Conservation (phyloP, 1,284 basidiomycete genomes). For the Polyporus tsugae region DNA sequence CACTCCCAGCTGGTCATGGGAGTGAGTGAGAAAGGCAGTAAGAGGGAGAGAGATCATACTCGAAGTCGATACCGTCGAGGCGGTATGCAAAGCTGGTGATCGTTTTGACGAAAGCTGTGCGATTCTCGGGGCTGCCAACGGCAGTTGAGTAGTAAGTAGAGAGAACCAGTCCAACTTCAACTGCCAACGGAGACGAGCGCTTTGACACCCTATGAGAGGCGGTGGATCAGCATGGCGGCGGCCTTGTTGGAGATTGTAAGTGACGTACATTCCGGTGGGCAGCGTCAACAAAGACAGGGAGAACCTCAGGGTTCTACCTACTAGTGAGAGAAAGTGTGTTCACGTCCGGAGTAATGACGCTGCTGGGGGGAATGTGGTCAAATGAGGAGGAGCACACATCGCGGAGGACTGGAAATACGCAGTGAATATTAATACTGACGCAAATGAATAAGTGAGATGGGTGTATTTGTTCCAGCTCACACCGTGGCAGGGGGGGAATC, state of each 20-base stretch:
- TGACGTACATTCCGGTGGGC: constrained; percentile 44
- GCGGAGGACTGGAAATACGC: neutral
- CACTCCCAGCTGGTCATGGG: constrained; percentile 83
- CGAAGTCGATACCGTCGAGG: constrained; percentile 84
- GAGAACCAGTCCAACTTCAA: constrained; percentile 74
- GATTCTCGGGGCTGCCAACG: constrained; percentile 63
- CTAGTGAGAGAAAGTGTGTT: constrained; percentile 33
- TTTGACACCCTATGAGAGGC: constrained; percentile 64
- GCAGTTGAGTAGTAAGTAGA: constrained; percentile 73
- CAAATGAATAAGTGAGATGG: constrained; percentile 71
- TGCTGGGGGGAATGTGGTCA: constrained; percentile 17
- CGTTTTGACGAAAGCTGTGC: constrained; percentile 74
- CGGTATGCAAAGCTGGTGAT: constrained; percentile 70
- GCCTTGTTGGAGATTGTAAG: constrained; percentile 48
- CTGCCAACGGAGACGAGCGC: constrained; percentile 82
- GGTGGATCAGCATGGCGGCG: constrained; percentile 77
- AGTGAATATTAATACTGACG: constrained; percentile 49
- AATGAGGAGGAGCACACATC: neutral
- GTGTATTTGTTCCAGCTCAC: constrained; percentile 72
- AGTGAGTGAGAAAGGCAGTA: constrained; percentile 25
- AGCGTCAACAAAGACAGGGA: constrained; percentile 41
- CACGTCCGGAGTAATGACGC: constrained; percentile 36
- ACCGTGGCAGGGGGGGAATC: constrained; percentile 55
- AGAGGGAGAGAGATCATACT: constrained; percentile 52
- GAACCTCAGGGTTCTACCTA: constrained; percentile 34